Evolutionary conservation across 2,329 filamentous ascomycete genomes (phyloP).

Genomic region (Cryphonectria japonica): DNA sequence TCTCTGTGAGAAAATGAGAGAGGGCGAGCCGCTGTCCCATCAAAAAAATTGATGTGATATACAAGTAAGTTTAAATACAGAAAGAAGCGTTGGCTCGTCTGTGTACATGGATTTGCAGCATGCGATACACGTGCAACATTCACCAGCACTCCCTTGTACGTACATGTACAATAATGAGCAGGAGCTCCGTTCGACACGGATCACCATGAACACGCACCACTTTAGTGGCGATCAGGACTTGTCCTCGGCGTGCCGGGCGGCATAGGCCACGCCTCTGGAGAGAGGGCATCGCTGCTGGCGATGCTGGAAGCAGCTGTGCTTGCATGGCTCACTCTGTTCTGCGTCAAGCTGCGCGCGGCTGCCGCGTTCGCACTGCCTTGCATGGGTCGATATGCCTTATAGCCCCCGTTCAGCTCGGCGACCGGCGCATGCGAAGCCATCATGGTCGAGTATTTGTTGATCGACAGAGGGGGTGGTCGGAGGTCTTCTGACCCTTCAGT

Average conservation of each 20-base stretch:
- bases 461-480: constrained; percentile 10
- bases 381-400: constrained; percentile 8
- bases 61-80: not conserved
- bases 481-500: not conserved
- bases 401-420: constrained; percentile 12
- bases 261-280: constrained; percentile 17
- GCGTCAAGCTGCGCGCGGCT: not conserved
- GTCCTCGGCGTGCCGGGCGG: constrained; percentile 13
- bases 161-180: not conserved
- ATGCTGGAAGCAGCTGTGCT: constrained; percentile 10
- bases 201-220: not conserved
- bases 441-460: constrained; percentile 4
- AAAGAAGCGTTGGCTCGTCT: not conserved
- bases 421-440: constrained; percentile 12
- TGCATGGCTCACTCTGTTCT: constrained; percentile 10
- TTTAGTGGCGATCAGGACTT: constrained; percentile 12
- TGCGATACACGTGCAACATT: not conserved
- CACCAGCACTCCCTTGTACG: not conserved
- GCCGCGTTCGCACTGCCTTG: not conserved
- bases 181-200: not conserved
- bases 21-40: not conserved
- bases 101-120: not conserved
- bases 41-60: not conserved
- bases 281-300: constrained; percentile 13
- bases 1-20: not conserved